A percentile compares a stretch with the other conserved stretches of the same genome.
These are phyloP conservation scores for Cubamyces lactineus DNA, from an alignment of 768 basidiomycete species.

Conservation along the genomic window DNA sequence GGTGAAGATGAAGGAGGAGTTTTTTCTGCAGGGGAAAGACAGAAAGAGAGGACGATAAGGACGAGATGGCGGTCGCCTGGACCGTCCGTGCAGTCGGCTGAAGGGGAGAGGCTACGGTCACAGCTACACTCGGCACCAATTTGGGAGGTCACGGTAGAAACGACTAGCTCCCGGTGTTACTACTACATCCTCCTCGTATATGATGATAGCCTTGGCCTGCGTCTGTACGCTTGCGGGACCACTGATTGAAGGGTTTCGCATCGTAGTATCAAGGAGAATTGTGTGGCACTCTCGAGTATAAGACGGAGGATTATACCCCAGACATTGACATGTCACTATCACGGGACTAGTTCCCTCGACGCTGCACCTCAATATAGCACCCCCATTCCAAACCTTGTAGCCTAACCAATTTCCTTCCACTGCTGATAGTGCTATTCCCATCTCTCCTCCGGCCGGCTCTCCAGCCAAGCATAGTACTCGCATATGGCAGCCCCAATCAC, in stretches of 20 bases:
- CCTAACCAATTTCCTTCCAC: no score
- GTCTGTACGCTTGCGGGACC: not conserved
- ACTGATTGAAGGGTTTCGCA: not conserved
- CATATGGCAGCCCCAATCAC: not conserved
- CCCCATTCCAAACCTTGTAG: no score
- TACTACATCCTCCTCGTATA: no score
- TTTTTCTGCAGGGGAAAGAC: not conserved
- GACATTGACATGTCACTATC: not conserved
- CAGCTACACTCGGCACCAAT: conserved; percentile 2
- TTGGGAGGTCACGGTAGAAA: conserved; percentile 7
- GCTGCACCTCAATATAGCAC: not conserved
- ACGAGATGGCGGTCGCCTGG: not conserved
- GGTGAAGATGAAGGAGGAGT: not conserved
- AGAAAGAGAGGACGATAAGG: not conserved
- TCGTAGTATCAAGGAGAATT: no score
- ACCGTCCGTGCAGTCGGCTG: not conserved
- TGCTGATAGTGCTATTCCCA: no score
- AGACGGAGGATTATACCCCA: no score
- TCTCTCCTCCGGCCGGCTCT: not conserved
- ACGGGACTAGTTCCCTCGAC: not conserved
- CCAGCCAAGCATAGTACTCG: not conserved
- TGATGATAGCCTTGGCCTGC: no score
- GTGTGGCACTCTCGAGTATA: not conserved
- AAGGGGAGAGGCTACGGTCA: conserved; percentile 6
- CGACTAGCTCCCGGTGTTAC: not conserved